Conservation (phyloP, 176 grass and related monocot genomes). For the Eremochloa ophiuroides region DNA sequence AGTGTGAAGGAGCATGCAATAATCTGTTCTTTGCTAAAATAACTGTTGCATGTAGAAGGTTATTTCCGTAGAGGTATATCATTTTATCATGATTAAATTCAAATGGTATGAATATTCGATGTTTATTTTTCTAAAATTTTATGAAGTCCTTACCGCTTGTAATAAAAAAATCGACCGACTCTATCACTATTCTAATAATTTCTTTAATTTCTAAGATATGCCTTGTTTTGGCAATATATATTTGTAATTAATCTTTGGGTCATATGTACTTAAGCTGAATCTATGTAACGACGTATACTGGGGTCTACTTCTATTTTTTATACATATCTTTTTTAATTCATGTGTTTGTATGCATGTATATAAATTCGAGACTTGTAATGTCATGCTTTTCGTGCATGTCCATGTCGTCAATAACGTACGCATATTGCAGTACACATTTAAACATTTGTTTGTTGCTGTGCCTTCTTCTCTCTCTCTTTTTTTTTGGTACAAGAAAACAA, state of each 20-base stretch:
- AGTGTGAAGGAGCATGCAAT: not conserved
- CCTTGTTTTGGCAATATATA: no score
- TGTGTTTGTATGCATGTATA: not conserved
- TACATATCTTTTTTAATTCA: not conserved
- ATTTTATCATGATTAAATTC: not conserved
- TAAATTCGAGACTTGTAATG: not conserved
- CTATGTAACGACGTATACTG: no score
- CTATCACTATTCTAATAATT: no score
- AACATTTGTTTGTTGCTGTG: not conserved
- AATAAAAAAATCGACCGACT: no score
- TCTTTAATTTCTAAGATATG: no score
- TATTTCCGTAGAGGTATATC: not conserved
- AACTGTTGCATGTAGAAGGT: not conserved
- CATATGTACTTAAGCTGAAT: not conserved
- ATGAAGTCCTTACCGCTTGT: not conserved
- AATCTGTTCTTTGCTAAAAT: not conserved
- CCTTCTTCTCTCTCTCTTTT: not conserved
- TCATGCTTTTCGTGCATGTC: conserved; percentile 3
- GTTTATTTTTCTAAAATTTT: not conserved
- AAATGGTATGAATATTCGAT: not conserved
- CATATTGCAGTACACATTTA: not conserved
- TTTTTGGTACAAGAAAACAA: not conserved
- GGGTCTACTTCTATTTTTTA: not conserved
- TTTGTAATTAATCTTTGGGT: not conserved
- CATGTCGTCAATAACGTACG: not conserved